Percentiles rank a stretch among this genome's conserved stretches.
Evolutionary conservation across 2,329 filamentous ascomycete genomes (phyloP).

Genomic region (Paecilomyces formosus): DNA sequence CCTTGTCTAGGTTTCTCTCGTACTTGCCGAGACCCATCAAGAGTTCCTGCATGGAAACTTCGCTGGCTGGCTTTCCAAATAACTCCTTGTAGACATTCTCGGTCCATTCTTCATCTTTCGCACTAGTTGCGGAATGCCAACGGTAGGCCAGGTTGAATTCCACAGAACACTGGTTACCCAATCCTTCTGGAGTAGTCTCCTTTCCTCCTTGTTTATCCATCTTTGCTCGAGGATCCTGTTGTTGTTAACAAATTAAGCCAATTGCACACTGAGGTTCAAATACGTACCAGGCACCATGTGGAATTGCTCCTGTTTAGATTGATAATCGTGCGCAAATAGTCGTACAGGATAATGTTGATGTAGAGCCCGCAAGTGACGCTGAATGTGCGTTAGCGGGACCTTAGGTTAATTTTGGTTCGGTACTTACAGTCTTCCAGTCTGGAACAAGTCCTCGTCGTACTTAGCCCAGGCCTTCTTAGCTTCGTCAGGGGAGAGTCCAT

Average conservation of each 20-base stretch:
- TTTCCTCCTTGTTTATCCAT: conserved; percentile 53
- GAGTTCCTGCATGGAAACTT: conserved; percentile 55
- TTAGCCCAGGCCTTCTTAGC: conserved; percentile 52
- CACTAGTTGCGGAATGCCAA: conserved; percentile 74
- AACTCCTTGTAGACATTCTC: conserved; percentile 59
- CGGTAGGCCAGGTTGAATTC: conserved; percentile 87
- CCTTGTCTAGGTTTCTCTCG: conserved; percentile 52
- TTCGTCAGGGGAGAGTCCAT: conserved; percentile 44
- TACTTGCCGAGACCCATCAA: conserved; percentile 56
- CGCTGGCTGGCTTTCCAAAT: conserved; percentile 52
- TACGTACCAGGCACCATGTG: conserved; percentile 60
- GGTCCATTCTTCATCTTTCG: conserved; percentile 74
- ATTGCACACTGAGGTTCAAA: not conserved
- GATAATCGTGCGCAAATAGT: conserved; percentile 72
- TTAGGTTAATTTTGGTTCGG: conserved; percentile 5
- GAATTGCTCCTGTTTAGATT: conserved; percentile 66
- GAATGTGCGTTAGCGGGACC: conserved; percentile 9
- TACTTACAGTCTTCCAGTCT: conserved; percentile 59
- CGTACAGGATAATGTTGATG: conserved; percentile 69
- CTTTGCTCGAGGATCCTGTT: conserved; percentile 59
- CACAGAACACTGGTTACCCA: conserved; percentile 75
- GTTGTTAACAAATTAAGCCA: not conserved
- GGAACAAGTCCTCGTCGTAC: conserved; percentile 71
- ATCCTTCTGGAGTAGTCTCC: conserved; percentile 58
- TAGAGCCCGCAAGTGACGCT: conserved; percentile 64